Evolutionary conservation across 768 basidiomycete species (phyloP), one percentile per base, ranked within the genome.

Genomic region (Clitopilus hobsonii): DNA sequence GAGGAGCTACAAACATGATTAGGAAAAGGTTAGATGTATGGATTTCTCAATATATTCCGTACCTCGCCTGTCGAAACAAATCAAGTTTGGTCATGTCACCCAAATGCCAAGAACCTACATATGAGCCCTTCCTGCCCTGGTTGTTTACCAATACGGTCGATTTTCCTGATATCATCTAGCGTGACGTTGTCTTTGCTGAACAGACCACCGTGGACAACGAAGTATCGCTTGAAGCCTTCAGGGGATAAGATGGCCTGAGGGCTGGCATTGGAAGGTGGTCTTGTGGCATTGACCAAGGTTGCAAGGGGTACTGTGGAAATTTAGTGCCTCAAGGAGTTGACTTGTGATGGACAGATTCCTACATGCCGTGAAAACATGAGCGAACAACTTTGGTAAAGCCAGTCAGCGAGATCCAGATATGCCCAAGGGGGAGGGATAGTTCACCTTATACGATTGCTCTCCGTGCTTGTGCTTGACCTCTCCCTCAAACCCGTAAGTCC

Each of bases 401-500:
- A 18, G 38, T 14, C 18, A 49, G 5, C 1, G 32, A 7, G 28
- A 8, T 16, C 20, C 60, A 1, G 51, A 54, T 41, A 27, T 25
- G 49, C 28, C 7, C 23, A 36, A 48, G 51, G 47, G 56, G 48
- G 26, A 30, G 48, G 14, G 36, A 16, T 4, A 27, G 49, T 8
- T 14, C 52, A 86, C 91, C 81, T 94, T 94, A 75, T 95, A 98
- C 0, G 92, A 88, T 67, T 94, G 87, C 64, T 97, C 94, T 25
- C 94, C 94, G 61, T 96, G 93, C 68, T 99, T 98, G 65, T 96
- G 89, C 65, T 96, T 96, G 26, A 86, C 89, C 74, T 99, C 97
- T 36, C 95, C 94, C 69, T 96, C 93, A 64, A 95, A 95, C 1
- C 94, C 94, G 68, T 96, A 94, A 20, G 86, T 83, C 49, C 88